Percentiles rank a stretch among this genome's conserved stretches.
Evolutionary conservation across 2,329 filamentous ascomycete genomes (phyloP).

Genomic region (Hansfordia pulvinata): DNA sequence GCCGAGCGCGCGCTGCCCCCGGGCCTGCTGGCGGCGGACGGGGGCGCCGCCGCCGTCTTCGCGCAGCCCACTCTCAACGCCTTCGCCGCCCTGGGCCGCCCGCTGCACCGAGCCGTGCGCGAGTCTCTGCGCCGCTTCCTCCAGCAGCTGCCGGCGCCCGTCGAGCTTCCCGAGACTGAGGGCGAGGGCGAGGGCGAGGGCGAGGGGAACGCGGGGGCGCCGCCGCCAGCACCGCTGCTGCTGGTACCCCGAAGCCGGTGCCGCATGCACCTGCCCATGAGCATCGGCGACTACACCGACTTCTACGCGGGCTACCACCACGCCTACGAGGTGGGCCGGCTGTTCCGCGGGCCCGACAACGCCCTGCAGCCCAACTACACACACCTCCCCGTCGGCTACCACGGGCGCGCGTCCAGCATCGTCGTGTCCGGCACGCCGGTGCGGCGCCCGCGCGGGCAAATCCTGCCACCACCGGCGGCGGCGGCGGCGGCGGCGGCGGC

Average conservation of each 20-base stretch:
- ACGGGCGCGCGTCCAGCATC: slow-evolving; percentile 63
- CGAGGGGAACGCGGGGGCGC: too few species aligned
- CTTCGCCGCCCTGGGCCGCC: slow-evolving; percentile 59
- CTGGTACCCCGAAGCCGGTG: slow-evolving; percentile 46
- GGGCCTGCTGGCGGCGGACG: slow-evolving; percentile 22
- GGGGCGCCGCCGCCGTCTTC: slow-evolving; percentile 47
- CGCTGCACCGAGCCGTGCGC: slow-evolving; percentile 55
- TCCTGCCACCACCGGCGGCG: slow-evolving; percentile 48
- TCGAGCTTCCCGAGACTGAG: slow-evolving; percentile 49
- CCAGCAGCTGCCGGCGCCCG: slow-evolving; percentile 41
- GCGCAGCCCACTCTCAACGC: slow-evolving; percentile 53
- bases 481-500: slow-evolving; percentile 51
- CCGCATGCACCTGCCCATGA: slow-evolving; percentile 59
- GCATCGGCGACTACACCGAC: slow-evolving; percentile 73
- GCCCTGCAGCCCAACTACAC: slow-evolving; percentile 73
- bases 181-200: slow-evolving; percentile 38
- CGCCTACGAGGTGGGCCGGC: slow-evolving; percentile 51
- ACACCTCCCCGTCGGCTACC: slow-evolving; percentile 70
- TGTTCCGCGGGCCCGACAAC: slow-evolving; percentile 61
- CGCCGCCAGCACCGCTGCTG: too few species aligned
- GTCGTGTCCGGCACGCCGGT: slow-evolving; percentile 64
- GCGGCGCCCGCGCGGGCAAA: slow-evolving; percentile 62
- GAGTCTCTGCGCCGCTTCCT: slow-evolving; percentile 57
- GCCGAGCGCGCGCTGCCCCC: slow-evolving; percentile 6
- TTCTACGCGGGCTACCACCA: slow-evolving; percentile 76